Evolutionary conservation across 1,284 basidiomycete species (phyloP).

Genomic region (Melampsora occidentalis): DNA sequence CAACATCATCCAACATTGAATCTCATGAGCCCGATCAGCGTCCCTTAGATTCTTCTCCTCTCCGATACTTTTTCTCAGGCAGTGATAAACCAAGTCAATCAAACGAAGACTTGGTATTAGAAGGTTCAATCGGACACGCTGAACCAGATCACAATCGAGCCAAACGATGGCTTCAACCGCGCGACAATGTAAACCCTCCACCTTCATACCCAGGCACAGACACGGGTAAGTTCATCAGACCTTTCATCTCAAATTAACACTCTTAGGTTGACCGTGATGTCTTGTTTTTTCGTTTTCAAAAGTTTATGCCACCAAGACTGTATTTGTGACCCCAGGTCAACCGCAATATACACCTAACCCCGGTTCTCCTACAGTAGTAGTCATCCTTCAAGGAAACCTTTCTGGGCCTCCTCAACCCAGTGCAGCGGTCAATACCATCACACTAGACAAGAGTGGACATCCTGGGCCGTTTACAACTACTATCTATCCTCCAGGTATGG

Average conservation of each 20-base stretch:
- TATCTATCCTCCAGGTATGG: background rate
- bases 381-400: background rate
- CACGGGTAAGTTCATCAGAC: background rate
- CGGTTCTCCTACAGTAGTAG: background rate
- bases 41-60: background rate
- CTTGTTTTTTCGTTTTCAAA: background rate
- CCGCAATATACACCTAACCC: background rate
- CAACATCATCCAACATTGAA: too few species aligned
- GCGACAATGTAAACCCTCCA: background rate
- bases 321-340: background rate
- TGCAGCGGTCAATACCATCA: background rate
- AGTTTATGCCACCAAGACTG: conserved; percentile 8
- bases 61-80: background rate
- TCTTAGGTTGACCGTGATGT: background rate
- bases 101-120: background rate
- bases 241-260: background rate
- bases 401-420: background rate
- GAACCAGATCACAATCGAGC: background rate
- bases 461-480: background rate
- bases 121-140: background rate
- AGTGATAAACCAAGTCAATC: background rate
- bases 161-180: background rate
- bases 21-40: background rate
- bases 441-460: background rate
- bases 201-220: conserved; percentile 5